Conservation (phyloP, 176 grass and related monocot genomes). For the maize (Zea mays) region DNA sequence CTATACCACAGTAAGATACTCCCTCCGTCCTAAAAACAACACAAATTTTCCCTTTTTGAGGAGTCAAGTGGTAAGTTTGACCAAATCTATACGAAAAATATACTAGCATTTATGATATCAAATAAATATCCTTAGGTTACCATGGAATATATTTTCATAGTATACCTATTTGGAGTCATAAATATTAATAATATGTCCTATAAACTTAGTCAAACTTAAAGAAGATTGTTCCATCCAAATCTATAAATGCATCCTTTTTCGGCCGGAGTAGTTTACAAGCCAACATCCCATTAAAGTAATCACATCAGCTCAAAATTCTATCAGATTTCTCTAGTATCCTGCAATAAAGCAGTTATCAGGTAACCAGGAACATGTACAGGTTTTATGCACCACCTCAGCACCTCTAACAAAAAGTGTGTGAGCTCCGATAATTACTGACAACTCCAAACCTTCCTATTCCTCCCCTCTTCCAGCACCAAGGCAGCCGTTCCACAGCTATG, state of each 20-base stretch:
- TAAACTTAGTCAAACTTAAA: background rate
- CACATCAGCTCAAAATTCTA: background rate
- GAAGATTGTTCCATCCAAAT: background rate
- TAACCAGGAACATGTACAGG: background rate
- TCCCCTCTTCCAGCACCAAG: background rate
- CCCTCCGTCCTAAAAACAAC: background rate
- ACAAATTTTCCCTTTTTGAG: too few species aligned
- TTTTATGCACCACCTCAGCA: too few species aligned
- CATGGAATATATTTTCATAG: too few species aligned
- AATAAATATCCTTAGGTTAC: too few species aligned
- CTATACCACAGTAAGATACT: too few species aligned
- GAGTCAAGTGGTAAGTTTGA: too few species aligned
- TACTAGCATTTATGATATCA: too few species aligned
- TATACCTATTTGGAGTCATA: background rate
- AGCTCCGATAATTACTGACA: background rate
- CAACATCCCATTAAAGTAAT: background rate
- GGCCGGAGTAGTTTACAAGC: background rate
- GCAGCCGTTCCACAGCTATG: background rate
- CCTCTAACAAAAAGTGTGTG: background rate
- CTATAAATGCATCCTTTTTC: background rate
- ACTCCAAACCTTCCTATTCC: background rate
- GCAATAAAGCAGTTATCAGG: background rate
- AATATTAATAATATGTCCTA: background rate
- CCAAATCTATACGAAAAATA: too few species aligned
- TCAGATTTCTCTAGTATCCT: too few species aligned